Conservation (phyloP, 2,329 filamentous ascomycete species). For the Colletotrichum limetticola region DNA sequence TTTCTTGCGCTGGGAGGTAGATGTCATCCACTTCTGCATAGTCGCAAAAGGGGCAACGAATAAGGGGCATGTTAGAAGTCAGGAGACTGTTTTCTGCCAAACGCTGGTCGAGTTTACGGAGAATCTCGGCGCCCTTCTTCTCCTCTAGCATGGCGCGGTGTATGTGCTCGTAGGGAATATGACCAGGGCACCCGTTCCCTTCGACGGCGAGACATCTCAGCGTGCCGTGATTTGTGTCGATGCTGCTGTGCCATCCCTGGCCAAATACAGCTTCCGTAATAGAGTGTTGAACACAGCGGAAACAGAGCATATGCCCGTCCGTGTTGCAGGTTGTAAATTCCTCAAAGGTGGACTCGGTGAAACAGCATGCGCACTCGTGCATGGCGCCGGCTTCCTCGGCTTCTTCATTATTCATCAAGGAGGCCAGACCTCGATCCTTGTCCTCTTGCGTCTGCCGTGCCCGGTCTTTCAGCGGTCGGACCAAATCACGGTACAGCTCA, state of each 20-base stretch:
- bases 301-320: conserved; percentile 79
- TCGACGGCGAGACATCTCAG: conserved; percentile 86
- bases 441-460: conserved; percentile 56
- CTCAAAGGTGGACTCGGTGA: conserved; percentile 76
- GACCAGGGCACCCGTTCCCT: conserved; percentile 76
- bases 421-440: conserved; percentile 63
- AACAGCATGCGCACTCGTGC: conserved; percentile 84
- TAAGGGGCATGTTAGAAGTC: conserved; percentile 77
- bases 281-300: conserved; percentile 83
- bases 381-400: conserved; percentile 66
- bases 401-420: conserved; percentile 66
- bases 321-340: conserved; percentile 77
- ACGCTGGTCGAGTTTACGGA: conserved; percentile 81
- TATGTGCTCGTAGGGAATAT: conserved; percentile 76
- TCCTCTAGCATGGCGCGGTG: conserved; percentile 77
- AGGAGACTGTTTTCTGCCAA: conserved; percentile 81
- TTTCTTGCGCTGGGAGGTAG: conserved; percentile 68
- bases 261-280: conserved; percentile 91
- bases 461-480: conserved; percentile 62
- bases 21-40: conserved; percentile 90
- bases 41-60: conserved; percentile 89
- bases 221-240: conserved; percentile 78
- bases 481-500: conserved; percentile 68
- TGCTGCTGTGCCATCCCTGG: conserved; percentile 87
- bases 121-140: conserved; percentile 75